phyloP scores from a whole-genome alignment of 768 basidiomycete genomes.

The Xanthoconium stramineum region DNA sequence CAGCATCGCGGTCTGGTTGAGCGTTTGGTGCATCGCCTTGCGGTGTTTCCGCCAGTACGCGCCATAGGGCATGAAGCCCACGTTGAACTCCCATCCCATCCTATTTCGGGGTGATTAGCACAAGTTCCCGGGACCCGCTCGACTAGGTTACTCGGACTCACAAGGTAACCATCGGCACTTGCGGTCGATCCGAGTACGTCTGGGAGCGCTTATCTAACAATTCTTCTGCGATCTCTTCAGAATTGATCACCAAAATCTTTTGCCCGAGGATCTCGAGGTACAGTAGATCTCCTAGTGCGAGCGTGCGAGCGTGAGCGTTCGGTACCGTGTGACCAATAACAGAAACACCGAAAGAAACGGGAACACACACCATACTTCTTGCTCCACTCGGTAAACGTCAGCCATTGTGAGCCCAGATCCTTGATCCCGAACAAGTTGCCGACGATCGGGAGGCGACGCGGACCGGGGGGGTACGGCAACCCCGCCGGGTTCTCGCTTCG shows the following conservation, averaged over 20 bases:
- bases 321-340: too few species aligned
- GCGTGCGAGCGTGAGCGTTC: not conserved
- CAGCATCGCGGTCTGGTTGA: slow-evolving; percentile 29
- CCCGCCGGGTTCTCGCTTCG: slow-evolving; percentile 15
- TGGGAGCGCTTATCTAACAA: slow-evolving; percentile 29
- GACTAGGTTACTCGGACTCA: not conserved
- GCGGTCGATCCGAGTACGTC: slow-evolving; percentile 28
- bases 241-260: slow-evolving; percentile 23
- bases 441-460: slow-evolving; percentile 39
- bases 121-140: not conserved
- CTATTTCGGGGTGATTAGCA: not conserved
- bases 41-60: slow-evolving; percentile 37
- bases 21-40: slow-evolving; percentile 36
- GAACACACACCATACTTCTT: slow-evolving; percentile 41
- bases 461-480: slow-evolving; percentile 40
- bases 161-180: slow-evolving; percentile 22
- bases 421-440: slow-evolving; percentile 44
- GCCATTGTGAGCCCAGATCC: slow-evolving; percentile 35
- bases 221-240: slow-evolving; percentile 23
- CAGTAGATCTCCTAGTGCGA: slow-evolving; percentile 20
- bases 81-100: slow-evolving; percentile 41
- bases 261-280: slow-evolving; percentile 27
- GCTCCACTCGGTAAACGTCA: slow-evolving; percentile 41
- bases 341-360: too few species aligned
- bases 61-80: slow-evolving; percentile 35